Base-by-base conservation (phyloP, 495 filamentous ascomycete genomes). In the Xylaria acuta region DNA sequence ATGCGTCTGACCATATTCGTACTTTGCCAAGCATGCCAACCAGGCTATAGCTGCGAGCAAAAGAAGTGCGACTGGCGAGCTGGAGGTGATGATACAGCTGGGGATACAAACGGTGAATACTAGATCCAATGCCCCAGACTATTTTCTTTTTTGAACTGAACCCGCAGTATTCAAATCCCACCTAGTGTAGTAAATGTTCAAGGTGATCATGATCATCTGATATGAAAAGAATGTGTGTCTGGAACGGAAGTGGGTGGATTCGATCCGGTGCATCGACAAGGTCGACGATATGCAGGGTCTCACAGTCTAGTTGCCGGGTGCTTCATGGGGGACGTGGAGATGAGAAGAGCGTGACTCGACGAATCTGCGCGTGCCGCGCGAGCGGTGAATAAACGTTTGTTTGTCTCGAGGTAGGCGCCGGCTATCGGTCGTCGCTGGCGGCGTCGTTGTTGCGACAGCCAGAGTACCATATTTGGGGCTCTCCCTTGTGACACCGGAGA, bases 261-360 rank as follows among this genome's bases (percentile, higher is more conserved):
- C 18, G 38, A 38, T 6, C 60, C 38, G 60, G 60, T 43, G 36
- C 22, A 43, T 25, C 60, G 34, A 43, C 60, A 22, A 43, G 60
- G 60, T 43, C 25, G n/a, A 41, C 40, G 41, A 51, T 67, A 38
- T 67, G 64, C 64, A 67, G 43, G 64, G 64, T 67, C 64, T 47
- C 34, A 22, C 54, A n/a, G n/a, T n/a, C 11, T 27, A 20, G 16
- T 38, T 38, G 5, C 32, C n/a, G n/a, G n/a, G n/a, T n/a, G n/a
- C 32, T 5, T 22, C 18, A 20, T 9, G 60, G 36, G 60, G 38
- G 27, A 64, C 40, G 40, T 64, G 63, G 63, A 34, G 45, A 67
- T 8, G 9, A 22, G 58, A 25, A 25, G 45, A 67, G 47, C 64
- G 64, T 67, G 64, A 67, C 64, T n/a, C 6, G 64, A 32, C n/a